Conservation (phyloP, 352 stramenopile species). For the Detonula confervacea region DNA sequence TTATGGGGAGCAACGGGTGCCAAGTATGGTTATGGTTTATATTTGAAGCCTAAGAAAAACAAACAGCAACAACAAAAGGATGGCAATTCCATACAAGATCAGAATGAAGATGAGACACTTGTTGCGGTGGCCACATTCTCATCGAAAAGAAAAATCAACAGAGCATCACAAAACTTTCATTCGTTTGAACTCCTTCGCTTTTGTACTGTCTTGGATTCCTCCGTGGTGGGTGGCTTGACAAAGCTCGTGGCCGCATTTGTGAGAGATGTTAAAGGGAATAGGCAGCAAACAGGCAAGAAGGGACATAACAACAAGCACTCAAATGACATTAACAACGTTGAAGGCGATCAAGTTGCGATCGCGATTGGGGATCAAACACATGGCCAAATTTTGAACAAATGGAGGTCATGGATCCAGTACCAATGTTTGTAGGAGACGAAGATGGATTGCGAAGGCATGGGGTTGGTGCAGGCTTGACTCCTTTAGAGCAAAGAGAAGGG, state of each 20-base stretch:
- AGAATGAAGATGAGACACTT: slow-evolving; percentile 35
- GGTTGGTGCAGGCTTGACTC: slow-evolving; percentile 41
- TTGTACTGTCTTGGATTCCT: slow-evolving; percentile 55
- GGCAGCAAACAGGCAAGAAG: slow-evolving; percentile 13
- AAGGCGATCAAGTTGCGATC: slow-evolving; percentile 43
- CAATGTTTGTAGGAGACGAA: slow-evolving; percentile 48
- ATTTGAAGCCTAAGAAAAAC: slow-evolving; percentile 25
- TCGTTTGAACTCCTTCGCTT: slow-evolving; percentile 80
- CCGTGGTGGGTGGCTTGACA: slow-evolving; percentile 70
- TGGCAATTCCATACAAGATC: background rate
- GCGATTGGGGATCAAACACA: slow-evolving; percentile 68
- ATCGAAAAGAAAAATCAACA: slow-evolving; percentile 52
- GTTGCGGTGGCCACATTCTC: slow-evolving; percentile 61
- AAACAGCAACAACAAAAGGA: slow-evolving; percentile 8
- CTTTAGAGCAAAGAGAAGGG: slow-evolving; percentile 19
- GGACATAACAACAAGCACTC: background rate
- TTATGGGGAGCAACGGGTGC: slow-evolving; percentile 66
- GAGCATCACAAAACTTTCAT: slow-evolving; percentile 26
- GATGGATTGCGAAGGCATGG: slow-evolving; percentile 51
- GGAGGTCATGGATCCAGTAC: slow-evolving; percentile 50
- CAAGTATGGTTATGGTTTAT: slow-evolving; percentile 75
- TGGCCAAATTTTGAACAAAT: slow-evolving; percentile 57
- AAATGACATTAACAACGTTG: background rate
- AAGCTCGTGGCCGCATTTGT: slow-evolving; percentile 72
- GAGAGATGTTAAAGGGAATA: slow-evolving; percentile 33